These are phyloP conservation scores for Biscutella laevigata DNA, from an alignment of 441 rosid species.

Conservation along the genomic window DNA sequence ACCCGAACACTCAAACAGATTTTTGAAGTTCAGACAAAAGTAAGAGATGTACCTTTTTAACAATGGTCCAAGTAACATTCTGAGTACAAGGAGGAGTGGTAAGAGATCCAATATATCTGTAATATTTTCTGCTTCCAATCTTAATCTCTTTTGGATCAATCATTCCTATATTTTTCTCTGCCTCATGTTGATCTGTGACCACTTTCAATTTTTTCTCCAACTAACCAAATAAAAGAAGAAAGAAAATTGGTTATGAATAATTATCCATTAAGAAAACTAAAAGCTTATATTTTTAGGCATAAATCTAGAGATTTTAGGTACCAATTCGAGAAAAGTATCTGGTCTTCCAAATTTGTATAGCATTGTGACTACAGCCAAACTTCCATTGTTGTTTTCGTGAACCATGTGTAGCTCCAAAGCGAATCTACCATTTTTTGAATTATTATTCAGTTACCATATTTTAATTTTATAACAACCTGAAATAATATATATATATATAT, in stretches of 20 bases:
- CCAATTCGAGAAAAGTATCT: constrained; percentile 52
- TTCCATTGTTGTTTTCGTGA: constrained; percentile 47
- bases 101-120: constrained; percentile 71
- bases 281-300: neutral
- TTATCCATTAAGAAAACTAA: neutral
- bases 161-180: constrained; percentile 33
- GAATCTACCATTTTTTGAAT: constrained; percentile 32
- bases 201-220: constrained; percentile 29
- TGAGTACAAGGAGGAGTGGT: constrained; percentile 78
- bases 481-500: no score
- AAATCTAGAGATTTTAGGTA: constrained; percentile 6
- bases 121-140: constrained; percentile 51
- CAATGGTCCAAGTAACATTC: constrained; percentile 65
- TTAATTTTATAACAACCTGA: no score
- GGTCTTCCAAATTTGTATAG: constrained; percentile 54
- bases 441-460: no score
- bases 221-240: constrained; percentile 23
- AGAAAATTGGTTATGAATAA: neutral
- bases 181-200: constrained; percentile 21
- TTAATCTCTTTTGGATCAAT: constrained; percentile 45
- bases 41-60: constrained; percentile 31
- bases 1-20: no score
- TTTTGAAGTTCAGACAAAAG: neutral
- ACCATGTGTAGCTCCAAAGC: constrained; percentile 68
- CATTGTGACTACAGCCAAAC: constrained; percentile 52